Percentiles rank a stretch among this genome's conserved stretches.
Evolutionary conservation across 1,284 basidiomycete species (phyloP).

Genomic region (Sanghuangporus baumii): DNA sequence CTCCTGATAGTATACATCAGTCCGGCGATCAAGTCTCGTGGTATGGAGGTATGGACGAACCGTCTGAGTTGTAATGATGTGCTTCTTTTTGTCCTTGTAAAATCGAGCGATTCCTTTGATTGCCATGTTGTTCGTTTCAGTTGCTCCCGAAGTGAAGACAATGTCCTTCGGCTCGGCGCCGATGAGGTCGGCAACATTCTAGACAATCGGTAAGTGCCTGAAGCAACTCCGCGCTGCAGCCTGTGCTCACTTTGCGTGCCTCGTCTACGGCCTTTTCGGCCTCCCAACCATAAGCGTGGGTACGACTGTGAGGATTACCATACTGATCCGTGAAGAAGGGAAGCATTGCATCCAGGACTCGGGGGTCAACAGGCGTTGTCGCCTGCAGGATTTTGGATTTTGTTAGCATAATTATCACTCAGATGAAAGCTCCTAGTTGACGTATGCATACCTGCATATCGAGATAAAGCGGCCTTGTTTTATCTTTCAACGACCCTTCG

Average conservation of each 20-base stretch:
- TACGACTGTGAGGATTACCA: slow-evolving; percentile 97
- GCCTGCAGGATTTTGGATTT: slow-evolving; percentile 45
- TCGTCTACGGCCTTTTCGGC: slow-evolving; percentile 92
- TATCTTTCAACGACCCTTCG: slow-evolving; percentile 56
- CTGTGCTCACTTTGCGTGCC: slow-evolving; percentile 65
- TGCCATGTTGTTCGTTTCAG: slow-evolving; percentile 97
- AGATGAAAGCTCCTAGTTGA: background rate
- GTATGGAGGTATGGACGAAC: slow-evolving; percentile 37
- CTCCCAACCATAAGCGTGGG: slow-evolving; percentile 99
- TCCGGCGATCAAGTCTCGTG: background rate
- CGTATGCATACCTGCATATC: slow-evolving; percentile 84
- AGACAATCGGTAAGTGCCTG: slow-evolving; percentile 20
- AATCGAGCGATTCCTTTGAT: slow-evolving; percentile 98
- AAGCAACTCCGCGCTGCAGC: slow-evolving; percentile 36
- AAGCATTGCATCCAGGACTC: slow-evolving; percentile 96
- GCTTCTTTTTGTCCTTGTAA: slow-evolving; percentile 84
- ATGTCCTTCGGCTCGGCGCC: slow-evolving; percentile 96
- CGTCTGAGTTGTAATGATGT: slow-evolving; percentile 90
- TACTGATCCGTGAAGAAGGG: slow-evolving; percentile 95
- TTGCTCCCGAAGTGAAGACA: slow-evolving; percentile 97
- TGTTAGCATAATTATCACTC: background rate
- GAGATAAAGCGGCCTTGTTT: slow-evolving; percentile 86
- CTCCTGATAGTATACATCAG: slow-evolving; percentile 53
- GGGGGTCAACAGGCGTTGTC: slow-evolving; percentile 95
- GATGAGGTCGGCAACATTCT: slow-evolving; percentile 89